A percentile compares a stretch with the other conserved stretches of the same genome.
These are phyloP conservation scores for Lyophyllum decastes DNA, from an alignment of 768 basidiomycete species.

Conservation along the genomic window DNA sequence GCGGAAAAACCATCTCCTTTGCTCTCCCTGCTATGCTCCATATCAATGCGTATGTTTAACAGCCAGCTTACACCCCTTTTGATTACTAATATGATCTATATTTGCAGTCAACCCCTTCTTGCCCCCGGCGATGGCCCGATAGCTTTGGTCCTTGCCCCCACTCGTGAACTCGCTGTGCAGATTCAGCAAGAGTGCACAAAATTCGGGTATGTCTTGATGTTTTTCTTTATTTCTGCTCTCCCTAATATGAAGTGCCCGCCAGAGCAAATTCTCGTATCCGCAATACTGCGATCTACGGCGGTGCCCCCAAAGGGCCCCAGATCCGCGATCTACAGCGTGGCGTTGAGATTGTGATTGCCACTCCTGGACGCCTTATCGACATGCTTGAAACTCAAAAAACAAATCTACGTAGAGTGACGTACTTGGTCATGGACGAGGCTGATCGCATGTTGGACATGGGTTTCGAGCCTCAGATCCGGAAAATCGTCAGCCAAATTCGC, in stretches of 20 bases:
- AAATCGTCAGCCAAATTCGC: constrained; percentile 95
- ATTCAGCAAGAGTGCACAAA: constrained; percentile 99
- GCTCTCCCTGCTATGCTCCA: constrained; percentile 99
- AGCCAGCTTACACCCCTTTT: background rate
- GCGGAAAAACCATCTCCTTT: constrained; percentile 98
- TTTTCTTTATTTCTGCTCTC: background rate
- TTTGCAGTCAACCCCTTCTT: constrained; percentile 82
- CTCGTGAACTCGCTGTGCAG: constrained; percentile 97
- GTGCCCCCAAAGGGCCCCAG: constrained; percentile 97
- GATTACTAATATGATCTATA: constrained; percentile 16
- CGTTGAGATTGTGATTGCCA: constrained; percentile 98
- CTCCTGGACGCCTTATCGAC: constrained; percentile 98
- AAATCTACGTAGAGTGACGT: constrained; percentile 93
- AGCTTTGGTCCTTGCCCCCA: constrained; percentile 94
- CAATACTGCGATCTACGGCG: constrained; percentile 98
- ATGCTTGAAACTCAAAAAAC: constrained; percentile 98
- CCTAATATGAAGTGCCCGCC: background rate
- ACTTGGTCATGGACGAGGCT: constrained; percentile 98
- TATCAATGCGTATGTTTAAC: constrained; percentile 87
- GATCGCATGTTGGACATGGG: constrained; percentile 99
- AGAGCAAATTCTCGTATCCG: constrained; percentile 93
- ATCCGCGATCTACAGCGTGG: constrained; percentile 97
- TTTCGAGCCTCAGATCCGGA: constrained; percentile 99
- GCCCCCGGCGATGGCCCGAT: constrained; percentile 96
- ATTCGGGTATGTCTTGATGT: constrained; percentile 68